A percentile compares a stretch with the other conserved stretches of the same genome.
Conservation (phyloP, 2,329 filamentous ascomycete genomes). For the Hypoxylon sp. region DNA sequence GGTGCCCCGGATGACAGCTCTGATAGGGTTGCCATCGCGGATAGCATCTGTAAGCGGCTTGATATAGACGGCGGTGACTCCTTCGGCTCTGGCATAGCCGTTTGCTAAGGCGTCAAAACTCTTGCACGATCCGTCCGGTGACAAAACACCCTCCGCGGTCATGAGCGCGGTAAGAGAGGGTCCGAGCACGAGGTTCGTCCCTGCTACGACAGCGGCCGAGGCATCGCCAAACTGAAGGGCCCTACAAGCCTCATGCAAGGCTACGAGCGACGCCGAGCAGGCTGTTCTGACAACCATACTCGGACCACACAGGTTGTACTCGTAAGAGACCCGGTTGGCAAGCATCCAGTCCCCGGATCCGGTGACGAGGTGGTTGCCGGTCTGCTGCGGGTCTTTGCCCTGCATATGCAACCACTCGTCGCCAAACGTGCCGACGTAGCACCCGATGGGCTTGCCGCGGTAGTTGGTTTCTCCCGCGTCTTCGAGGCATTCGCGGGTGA, state of each 20-base stretch:
- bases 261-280: conserved; percentile 48
- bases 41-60: conserved; percentile 57
- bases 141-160: conserved; percentile 42
- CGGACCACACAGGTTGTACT: conserved; percentile 43
- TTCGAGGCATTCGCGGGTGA: conserved; percentile 49
- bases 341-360: conserved; percentile 46
- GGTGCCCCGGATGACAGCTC: conserved; percentile 49
- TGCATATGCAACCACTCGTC: conserved; percentile 48
- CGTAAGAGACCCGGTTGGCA: conserved; percentile 49
- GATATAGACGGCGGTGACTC: conserved; percentile 54
- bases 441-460: conserved; percentile 49
- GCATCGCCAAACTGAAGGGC: conserved; percentile 44
- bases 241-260: conserved; percentile 48
- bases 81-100: conserved; percentile 61
- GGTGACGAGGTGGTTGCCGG: conserved; percentile 42
- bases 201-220: conserved; percentile 49
- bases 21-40: conserved; percentile 42
- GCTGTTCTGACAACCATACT: conserved; percentile 47
- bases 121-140: conserved; percentile 44
- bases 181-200: conserved; percentile 40
- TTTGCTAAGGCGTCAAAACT: conserved; percentile 55
- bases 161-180: conserved; percentile 43
- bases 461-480: conserved; percentile 47
- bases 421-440: conserved; percentile 51
- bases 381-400: conserved; percentile 41